phyloP scores from a whole-genome alignment of 306 rosid species.

The Cicer yamashitae region DNA sequence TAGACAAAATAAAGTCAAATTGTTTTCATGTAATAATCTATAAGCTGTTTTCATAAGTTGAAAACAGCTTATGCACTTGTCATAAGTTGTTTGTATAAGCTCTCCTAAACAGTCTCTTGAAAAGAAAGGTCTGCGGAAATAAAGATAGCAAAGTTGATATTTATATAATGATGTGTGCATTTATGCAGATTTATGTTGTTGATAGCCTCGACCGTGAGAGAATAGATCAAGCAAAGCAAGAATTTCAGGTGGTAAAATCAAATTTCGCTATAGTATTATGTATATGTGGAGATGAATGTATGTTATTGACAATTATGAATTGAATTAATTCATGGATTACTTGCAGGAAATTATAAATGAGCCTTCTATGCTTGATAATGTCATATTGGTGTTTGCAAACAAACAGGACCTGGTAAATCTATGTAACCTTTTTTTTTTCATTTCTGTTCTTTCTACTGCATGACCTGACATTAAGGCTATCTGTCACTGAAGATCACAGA shows the following conservation, averaged over 20 bases:
- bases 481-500: background rate
- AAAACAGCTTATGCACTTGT: too few species aligned
- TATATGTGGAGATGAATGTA: background rate
- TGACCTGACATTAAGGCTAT: slow-evolving; percentile 1
- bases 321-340: slow-evolving; percentile 40
- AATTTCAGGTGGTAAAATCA: slow-evolving; percentile 76
- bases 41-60: too few species aligned
- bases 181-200: slow-evolving; percentile 85
- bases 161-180: slow-evolving; percentile 24
- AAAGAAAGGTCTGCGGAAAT: slow-evolving; percentile 2
- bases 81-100: too few species aligned
- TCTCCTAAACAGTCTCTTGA: too few species aligned
- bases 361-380: slow-evolving; percentile 91
- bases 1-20: too few species aligned
- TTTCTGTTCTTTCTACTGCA: slow-evolving; percentile 31
- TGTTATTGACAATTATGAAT: slow-evolving; percentile 1
- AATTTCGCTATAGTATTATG: slow-evolving; percentile 21
- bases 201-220: slow-evolving; percentile 93
- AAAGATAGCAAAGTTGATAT: background rate
- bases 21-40: too few species aligned
- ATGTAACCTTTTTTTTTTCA: slow-evolving; percentile 42
- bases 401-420: slow-evolving; percentile 90
- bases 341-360: slow-evolving; percentile 89
- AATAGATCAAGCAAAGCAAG: slow-evolving; percentile 82
- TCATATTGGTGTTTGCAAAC: slow-evolving; percentile 94